These are phyloP conservation scores for Nemania diffusa DNA, from an alignment of 2,329 filamentous ascomycete species.

Conservation along the genomic window DNA sequence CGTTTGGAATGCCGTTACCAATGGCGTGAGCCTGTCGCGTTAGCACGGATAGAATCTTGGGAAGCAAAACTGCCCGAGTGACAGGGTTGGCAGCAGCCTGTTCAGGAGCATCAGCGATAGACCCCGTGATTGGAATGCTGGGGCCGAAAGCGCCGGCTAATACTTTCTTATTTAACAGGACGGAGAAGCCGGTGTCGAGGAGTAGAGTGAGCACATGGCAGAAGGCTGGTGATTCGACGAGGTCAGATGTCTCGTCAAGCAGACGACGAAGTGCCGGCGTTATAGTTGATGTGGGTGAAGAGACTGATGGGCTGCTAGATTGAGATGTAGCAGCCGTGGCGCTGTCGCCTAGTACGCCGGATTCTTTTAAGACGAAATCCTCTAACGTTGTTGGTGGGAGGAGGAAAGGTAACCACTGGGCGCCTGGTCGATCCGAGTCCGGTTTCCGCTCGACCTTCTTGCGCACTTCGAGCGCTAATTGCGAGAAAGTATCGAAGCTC, in stretches of 20 bases:
- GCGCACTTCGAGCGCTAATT: conserved; percentile 84
- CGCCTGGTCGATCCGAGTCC: conserved; percentile 57
- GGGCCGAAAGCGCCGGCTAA: conserved; percentile 77
- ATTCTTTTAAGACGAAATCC: conserved; percentile 84
- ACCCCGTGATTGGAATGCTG: conserved; percentile 39
- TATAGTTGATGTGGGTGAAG: conserved; percentile 50
- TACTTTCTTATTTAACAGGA: conserved; percentile 84
- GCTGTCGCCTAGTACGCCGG: conserved; percentile 74
- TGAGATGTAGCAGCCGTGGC: conserved; percentile 51
- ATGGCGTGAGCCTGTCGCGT: conserved; percentile 92
- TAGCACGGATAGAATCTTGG: conserved; percentile 88
- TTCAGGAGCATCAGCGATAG: conserved; percentile 47
- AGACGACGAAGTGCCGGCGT: conserved; percentile 77
- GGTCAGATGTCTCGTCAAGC: conserved; percentile 93
- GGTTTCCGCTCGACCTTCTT: conserved; percentile 79
- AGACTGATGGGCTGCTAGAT: conserved; percentile 28
- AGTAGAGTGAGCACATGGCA: conserved; percentile 85
- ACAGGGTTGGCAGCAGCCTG: conserved; percentile 12
- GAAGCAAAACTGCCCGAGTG: conserved; percentile 65
- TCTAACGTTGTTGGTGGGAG: conserved; percentile 84
- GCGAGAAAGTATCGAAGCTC: conserved; percentile 80
- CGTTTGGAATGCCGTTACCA: conserved; percentile 79
- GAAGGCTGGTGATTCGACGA: conserved; percentile 94
- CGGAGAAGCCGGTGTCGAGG: conserved; percentile 87
- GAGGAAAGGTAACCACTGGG: conserved; percentile 84